Conservation (phyloP, 1,284 basidiomycete species). For the Ceratobasidium sp. region DNA sequence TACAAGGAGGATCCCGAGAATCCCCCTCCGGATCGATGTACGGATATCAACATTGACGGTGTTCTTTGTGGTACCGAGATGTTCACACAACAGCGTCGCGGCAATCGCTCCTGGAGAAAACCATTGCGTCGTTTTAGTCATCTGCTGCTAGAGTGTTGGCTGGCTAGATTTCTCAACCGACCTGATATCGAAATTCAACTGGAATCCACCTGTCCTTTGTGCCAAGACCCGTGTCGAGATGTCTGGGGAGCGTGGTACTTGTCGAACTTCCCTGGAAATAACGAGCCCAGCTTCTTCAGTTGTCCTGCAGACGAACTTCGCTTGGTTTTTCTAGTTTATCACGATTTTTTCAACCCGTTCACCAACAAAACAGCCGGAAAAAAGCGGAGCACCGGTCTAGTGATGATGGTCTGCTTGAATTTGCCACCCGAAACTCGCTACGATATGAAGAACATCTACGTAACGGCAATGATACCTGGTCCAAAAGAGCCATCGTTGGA, state of each 20-base stretch:
- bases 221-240: not conserved
- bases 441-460: slow-evolving; percentile 59
- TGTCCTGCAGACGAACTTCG: slow-evolving; percentile 50
- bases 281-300: slow-evolving; percentile 48
- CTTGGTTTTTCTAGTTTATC: slow-evolving; percentile 55
- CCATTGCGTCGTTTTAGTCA: slow-evolving; percentile 15
- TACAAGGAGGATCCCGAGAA: no score
- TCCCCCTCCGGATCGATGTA: not conserved
- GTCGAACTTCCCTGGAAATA: slow-evolving; percentile 52
- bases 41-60: not conserved
- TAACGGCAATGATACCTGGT: slow-evolving; percentile 59
- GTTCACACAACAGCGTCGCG: not conserved
- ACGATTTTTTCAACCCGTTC: slow-evolving; percentile 62
- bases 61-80: not conserved
- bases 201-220: not conserved
- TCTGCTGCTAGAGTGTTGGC: slow-evolving; percentile 17
- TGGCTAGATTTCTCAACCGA: slow-evolving; percentile 18
- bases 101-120: not conserved
- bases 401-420: slow-evolving; percentile 60
- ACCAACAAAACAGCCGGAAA: slow-evolving; percentile 56
- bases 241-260: slow-evolving; percentile 56
- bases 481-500: slow-evolving; percentile 49
- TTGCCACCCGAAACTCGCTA: slow-evolving; percentile 58
- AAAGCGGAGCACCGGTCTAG: slow-evolving; percentile 56
- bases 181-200: slow-evolving; percentile 31